Evolutionary conservation across 2,329 filamentous ascomycete genomes (phyloP).

Genomic region (Colletotrichum neosansevieriae): DNA sequence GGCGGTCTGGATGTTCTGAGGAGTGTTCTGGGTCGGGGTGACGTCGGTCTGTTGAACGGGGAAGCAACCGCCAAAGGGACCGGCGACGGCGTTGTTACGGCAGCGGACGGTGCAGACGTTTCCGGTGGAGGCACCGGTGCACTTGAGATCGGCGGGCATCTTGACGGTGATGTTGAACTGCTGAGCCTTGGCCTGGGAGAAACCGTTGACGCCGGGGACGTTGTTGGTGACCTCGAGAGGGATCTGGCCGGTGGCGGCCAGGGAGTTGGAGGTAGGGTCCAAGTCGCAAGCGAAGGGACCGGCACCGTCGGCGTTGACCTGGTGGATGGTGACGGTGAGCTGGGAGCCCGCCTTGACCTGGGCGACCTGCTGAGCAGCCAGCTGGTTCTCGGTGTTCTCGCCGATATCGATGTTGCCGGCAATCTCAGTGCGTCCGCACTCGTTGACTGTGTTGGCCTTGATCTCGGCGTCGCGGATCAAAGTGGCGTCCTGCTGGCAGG

Average conservation of each 20-base stretch:
- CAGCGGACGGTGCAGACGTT: constrained; percentile 70
- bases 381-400: constrained; percentile 65
- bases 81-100: constrained; percentile 68
- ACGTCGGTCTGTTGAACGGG: constrained; percentile 66
- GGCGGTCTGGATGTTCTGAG: constrained; percentile 59
- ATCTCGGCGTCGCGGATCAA: constrained; percentile 72
- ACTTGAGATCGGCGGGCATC: constrained; percentile 63
- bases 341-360: constrained; percentile 60
- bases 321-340: constrained; percentile 63
- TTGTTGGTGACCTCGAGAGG: constrained; percentile 67
- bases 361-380: constrained; percentile 60
- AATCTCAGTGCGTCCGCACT: constrained; percentile 72
- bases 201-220: constrained; percentile 68
- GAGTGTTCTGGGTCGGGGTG: constrained; percentile 55
- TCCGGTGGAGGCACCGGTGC: constrained; percentile 67
- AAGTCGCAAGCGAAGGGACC: constrained; percentile 68
- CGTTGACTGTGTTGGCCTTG: constrained; percentile 63
- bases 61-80: constrained; percentile 70
- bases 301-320: constrained; percentile 66
- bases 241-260: constrained; percentile 58
- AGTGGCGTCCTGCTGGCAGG: constrained; percentile 75
- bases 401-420: constrained; percentile 72
- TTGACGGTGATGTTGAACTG: constrained; percentile 68
- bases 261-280: constrained; percentile 59
- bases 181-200: constrained; percentile 67